Conservation (phyloP, 352 stramenopile species). For the Phytophthora sp. region DNA sequence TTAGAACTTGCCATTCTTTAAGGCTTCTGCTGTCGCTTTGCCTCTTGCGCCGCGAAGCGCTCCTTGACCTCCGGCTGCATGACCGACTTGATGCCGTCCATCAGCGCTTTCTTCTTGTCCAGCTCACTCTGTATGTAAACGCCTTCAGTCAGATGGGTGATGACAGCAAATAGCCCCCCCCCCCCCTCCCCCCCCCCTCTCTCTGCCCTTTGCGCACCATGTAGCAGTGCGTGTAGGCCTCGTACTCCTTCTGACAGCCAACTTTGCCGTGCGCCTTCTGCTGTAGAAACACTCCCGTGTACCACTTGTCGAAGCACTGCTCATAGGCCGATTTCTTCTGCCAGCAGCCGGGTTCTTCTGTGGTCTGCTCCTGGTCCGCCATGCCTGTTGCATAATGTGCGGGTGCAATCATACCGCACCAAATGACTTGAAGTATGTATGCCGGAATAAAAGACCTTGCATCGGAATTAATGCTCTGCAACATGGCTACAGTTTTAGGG, state of each 20-base stretch:
- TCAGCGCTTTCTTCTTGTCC: constrained; percentile 59
- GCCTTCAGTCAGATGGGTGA: constrained; percentile 5
- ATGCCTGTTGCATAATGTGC: constrained; percentile 22
- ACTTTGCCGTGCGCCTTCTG: constrained; percentile 74
- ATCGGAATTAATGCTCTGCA: constrained; percentile 33
- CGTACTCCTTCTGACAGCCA: constrained; percentile 84
- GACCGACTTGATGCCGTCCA: constrained; percentile 70
- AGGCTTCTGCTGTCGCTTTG: constrained; percentile 28
- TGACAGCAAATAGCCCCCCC: neutral
- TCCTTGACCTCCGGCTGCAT: constrained; percentile 65
- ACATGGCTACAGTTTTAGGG: constrained; percentile 38
- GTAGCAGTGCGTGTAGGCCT: constrained; percentile 76
- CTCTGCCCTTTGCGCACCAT: constrained; percentile 41
- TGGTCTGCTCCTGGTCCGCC: constrained; percentile 20
- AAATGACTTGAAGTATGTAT: constrained; percentile 34
- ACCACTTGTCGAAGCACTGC: constrained; percentile 90
- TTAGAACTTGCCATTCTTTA: constrained; percentile 10
- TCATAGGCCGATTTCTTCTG: constrained; percentile 78
- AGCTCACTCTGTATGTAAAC: constrained; percentile 54
- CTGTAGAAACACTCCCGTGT: constrained; percentile 86
- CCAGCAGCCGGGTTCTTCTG: constrained; percentile 65
- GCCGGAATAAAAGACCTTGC: constrained; percentile 32
- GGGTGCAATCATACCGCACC: constrained; percentile 7
- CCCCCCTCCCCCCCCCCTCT: too few relatives aligned
- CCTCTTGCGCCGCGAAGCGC: constrained; percentile 54